A percentile compares a stretch with the other conserved stretches of the same genome.
Conservation (phyloP, 73 alveolate genomes). For the Paramecium octaurelia region DNA sequence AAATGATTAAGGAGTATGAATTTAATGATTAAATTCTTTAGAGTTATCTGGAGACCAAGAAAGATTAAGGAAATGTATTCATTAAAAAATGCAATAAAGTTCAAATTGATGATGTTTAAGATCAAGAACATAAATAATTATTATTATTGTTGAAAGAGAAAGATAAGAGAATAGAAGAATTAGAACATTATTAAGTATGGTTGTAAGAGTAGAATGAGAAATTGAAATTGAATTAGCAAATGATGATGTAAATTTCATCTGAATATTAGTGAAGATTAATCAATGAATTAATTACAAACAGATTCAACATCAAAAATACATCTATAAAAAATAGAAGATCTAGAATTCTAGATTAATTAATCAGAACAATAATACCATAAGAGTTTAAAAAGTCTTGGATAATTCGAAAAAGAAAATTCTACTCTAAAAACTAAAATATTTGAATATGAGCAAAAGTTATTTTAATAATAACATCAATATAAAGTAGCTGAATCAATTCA, state of each 20-base stretch:
- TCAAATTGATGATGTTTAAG: not conserved
- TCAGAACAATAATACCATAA: conserved; percentile 10
- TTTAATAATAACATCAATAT: not conserved
- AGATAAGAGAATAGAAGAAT: not conserved
- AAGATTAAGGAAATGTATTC: not conserved
- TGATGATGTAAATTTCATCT: conserved; percentile 35
- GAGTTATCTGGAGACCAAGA: not conserved
- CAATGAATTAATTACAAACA: not conserved
- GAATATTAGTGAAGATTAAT: conserved; percentile 26
- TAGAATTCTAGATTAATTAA: not conserved
- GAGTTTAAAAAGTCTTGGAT: conserved; percentile 6
- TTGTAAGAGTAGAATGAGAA: conserved; percentile 26
- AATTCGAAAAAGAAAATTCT: conserved; percentile 9
- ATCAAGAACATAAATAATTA: not conserved
- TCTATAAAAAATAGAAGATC: not conserved
- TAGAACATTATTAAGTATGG: not conserved
- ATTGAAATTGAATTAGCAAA: not conserved
- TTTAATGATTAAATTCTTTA: not conserved
- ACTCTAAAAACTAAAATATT: not conserved
- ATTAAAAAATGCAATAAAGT: not conserved
- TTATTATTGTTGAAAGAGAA: not conserved
- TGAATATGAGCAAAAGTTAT: not conserved
- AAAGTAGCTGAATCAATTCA: not conserved
- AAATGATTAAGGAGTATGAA: conserved; percentile 2
- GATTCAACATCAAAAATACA: not conserved